Evolutionary conservation across 78 protist species (phyloP), one percentile per base, ranked within the genome.

Genomic region (Dictyostelium firmibasis): DNA sequence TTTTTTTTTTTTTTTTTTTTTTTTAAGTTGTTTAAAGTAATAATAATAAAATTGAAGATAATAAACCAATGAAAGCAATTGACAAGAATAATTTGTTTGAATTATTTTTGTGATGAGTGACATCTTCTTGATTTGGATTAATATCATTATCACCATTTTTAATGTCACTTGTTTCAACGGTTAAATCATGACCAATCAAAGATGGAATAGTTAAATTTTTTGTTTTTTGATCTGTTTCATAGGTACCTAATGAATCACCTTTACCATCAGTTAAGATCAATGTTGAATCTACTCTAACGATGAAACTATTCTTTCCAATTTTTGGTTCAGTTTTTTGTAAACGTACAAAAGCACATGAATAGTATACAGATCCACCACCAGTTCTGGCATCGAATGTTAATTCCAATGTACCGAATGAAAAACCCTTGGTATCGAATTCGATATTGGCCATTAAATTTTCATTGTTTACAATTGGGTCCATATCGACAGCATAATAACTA

Each of bases 351-450:
- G 94, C 86, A 60, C 94, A 89, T 20, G 87, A 81, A 43, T 89
- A 89, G 44, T 89, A 89, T 0, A 89, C 87, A 4, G 33, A 29
- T 36, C 94, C 94, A 89, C 94, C 94, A 89, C 94, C 94, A 11
- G 50, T 47, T 50, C 94, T 60, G 14, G 94, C 72, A 67, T 89
- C 94, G 67, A 89, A 89, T 3, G 85, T 60, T 31, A 89, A 41
- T 70, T 89, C 81, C 16, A 81, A 27, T 4, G 83, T 79, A 35
- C 94, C 94, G 10, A 44, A 81, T 4, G 64, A 18, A 60, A 2
- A 14, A 6, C 87, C 94, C 13, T 53, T 79, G 0, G n/a, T 20
- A 44, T 23, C 33, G 4, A 11, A n/a, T 20, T 1, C 6, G n/a
- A 47, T 29, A 8, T 89, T 85, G 4, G 3, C 33, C 82, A 62